Percentiles rank a stretch among this genome's conserved stretches.
phyloP scores from a whole-genome alignment of 2,329 filamentous ascomycete genomes.

The Balansia obtecta region DNA sequence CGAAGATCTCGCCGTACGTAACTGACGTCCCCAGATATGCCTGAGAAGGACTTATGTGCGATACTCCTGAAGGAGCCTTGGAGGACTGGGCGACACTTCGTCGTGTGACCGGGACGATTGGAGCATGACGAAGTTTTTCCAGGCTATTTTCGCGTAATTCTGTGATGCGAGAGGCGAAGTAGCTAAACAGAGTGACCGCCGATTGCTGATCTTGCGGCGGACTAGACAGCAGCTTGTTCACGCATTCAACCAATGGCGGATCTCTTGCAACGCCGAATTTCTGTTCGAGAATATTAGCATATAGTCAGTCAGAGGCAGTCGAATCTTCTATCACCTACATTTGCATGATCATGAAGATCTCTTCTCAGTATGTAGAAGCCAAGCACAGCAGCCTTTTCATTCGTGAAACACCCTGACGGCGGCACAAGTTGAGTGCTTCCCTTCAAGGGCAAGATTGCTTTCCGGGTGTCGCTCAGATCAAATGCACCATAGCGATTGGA shows the following conservation, averaged over 20 bases:
- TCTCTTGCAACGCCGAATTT: conserved; percentile 82
- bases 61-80: conserved; percentile 21
- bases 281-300: conserved; percentile 13
- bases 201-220: conserved; percentile 57
- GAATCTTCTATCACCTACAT: conserved; percentile 20
- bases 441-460: conserved; percentile 61
- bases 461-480: conserved; percentile 40
- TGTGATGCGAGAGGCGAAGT: conserved; percentile 64
- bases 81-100: conserved; percentile 15
- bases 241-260: conserved; percentile 65
- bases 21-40: conserved; percentile 67
- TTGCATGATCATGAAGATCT: conserved; percentile 69
- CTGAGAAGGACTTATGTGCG: conserved; percentile 49
- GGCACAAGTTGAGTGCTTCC: conserved; percentile 54
- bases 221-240: conserved; percentile 56
- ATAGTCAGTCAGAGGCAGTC: neutral
- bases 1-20: conserved; percentile 79
- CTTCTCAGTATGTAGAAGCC: conserved; percentile 67
- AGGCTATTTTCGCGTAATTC: conserved; percentile 56
- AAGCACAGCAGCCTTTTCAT: conserved; percentile 62
- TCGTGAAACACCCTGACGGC: conserved; percentile 71
- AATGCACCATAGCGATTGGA: conserved; percentile 61
- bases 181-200: conserved; percentile 65
- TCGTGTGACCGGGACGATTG: conserved; percentile 57
- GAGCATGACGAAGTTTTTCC: conserved; percentile 47